Evolutionary conservation across 495 filamentous ascomycete species (phyloP), one percentile per base, ranked within the genome.

Genomic region (Gamarada debralockiae): DNA sequence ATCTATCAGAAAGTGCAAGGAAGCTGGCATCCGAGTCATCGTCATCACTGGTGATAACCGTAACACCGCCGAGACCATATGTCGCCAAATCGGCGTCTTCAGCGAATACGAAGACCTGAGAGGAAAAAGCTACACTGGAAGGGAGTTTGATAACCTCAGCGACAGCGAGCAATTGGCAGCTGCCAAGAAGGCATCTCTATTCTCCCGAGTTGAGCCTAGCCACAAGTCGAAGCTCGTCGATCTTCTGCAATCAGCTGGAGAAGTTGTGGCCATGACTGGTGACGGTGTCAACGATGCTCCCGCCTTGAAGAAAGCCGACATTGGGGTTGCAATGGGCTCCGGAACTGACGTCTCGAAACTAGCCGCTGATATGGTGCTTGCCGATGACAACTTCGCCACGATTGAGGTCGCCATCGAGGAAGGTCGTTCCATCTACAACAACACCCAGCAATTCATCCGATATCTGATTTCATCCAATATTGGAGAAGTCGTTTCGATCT

Each of bases 381-480:
- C 90, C 23, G 95, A 99, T 73, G 87, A 97, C 70, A 99, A 99
- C 73, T 99, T 99, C 66, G 93, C 95, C 40, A 97, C 95, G 22
- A 99, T 99, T 63, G 88, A 92, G 61, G 79, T 88, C 50, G 95
- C 95, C 29, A 91, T 99, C 47, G 93, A 97, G 69, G 95, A 99
- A 70, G 95, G 95, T 48, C 85, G 95, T 48, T 91, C 91, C 27
- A 99, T 99, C 73, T 99, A 95, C 78, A 97, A 92, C 83, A 99
- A 99, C 77, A 99, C 95, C 2, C 95, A 99, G 66, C 95, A 99
- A 66, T 99, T 99, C 68, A 99, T 99, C 70, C 89, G 95, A 23
- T 99, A 99, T 67, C 78, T 99, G 44, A 99, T 99, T 69, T 96
- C 91, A 8, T 97, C 92, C 25, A 99, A 99, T 73, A 99, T 99